Percentiles rank a stretch among this genome's conserved stretches.
Conservation (phyloP, 805 yeast species). For the Cyberlindnera euphorbiiphila region DNA sequence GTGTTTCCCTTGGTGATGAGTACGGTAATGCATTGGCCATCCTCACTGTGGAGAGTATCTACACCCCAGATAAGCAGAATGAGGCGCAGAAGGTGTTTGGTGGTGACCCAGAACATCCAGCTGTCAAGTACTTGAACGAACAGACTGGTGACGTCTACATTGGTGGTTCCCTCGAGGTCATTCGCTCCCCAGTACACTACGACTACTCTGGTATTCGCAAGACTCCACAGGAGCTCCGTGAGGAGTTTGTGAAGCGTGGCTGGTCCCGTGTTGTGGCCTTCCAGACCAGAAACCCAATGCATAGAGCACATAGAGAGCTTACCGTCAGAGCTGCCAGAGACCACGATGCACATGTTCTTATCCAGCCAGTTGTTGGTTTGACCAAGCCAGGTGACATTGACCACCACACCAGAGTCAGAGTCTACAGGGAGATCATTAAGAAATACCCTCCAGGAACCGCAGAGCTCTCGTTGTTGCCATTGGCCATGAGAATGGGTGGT, state of each 20-base stretch:
- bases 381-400: slow-evolving; percentile 98
- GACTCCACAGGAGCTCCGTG: slow-evolving; percentile 86
- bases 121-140: slow-evolving; percentile 66
- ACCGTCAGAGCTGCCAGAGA: slow-evolving; percentile 97
- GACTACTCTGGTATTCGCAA: slow-evolving; percentile 85
- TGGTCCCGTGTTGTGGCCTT: slow-evolving; percentile 93
- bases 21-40: slow-evolving; percentile 79
- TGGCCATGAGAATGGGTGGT: slow-evolving; percentile 99
- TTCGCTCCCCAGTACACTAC: slow-evolving; percentile 80
- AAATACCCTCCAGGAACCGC: slow-evolving; percentile 95
- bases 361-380: slow-evolving; percentile 95
- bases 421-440: slow-evolving; percentile 86
- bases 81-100: slow-evolving; percentile 89
- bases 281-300: slow-evolving; percentile 99
- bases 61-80: slow-evolving; percentile 69
- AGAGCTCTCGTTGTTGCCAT: slow-evolving; percentile 77
- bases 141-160: slow-evolving; percentile 79
- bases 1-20: slow-evolving; percentile 74
- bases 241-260: slow-evolving; percentile 73
- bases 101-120: slow-evolving; percentile 98
- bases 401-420: slow-evolving; percentile 95
- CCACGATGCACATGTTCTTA: slow-evolving; percentile 78
- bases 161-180: slow-evolving; percentile 86
- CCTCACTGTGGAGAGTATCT: slow-evolving; percentile 72
- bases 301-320: slow-evolving; percentile 94